Percentiles rank a stretch among this genome's conserved stretches.
phyloP scores from a whole-genome alignment of 208 protist species.

The Leishmania tarentolae region DNA sequence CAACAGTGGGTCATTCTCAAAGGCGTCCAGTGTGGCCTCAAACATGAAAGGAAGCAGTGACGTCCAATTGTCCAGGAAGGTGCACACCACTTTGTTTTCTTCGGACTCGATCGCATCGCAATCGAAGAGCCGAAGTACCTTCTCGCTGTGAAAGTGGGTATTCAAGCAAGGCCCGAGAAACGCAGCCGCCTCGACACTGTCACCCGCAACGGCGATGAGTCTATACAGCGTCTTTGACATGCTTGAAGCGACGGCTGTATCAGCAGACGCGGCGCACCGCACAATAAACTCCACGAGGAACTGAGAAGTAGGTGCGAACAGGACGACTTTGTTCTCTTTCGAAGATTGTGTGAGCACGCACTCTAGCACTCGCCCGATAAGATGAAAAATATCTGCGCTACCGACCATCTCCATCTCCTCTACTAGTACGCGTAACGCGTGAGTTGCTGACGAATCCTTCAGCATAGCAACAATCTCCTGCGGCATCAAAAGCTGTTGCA shows the following conservation, averaged over 20 bases:
- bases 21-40: conserved; percentile 42
- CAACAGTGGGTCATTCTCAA: conserved; percentile 71
- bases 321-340: not conserved
- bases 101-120: conserved; percentile 50
- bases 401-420: conserved; percentile 41
- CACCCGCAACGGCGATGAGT: conserved; percentile 17
- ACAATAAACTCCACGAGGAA: conserved; percentile 53
- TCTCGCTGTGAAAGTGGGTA: conserved; percentile 41
- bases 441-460: not conserved
- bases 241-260: conserved; percentile 29
- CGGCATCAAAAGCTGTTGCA: conserved; percentile 31
- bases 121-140: conserved; percentile 74
- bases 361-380: conserved; percentile 38
- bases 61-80: conserved; percentile 49
- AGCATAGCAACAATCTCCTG: conserved; percentile 24
- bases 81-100: conserved; percentile 42
- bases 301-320: conserved; percentile 34
- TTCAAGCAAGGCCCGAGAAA: conserved; percentile 43
- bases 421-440: conserved; percentile 33
- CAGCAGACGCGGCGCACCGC: conserved; percentile 13
- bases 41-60: conserved; percentile 52
- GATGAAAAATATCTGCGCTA: conserved; percentile 53
- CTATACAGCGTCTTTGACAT: conserved; percentile 25
- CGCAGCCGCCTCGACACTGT: conserved; percentile 1
- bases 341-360: conserved; percentile 23